These are phyloP conservation scores for Cytospora piceae DNA, from an alignment of 2,329 filamentous ascomycete species.

Conservation along the genomic window DNA sequence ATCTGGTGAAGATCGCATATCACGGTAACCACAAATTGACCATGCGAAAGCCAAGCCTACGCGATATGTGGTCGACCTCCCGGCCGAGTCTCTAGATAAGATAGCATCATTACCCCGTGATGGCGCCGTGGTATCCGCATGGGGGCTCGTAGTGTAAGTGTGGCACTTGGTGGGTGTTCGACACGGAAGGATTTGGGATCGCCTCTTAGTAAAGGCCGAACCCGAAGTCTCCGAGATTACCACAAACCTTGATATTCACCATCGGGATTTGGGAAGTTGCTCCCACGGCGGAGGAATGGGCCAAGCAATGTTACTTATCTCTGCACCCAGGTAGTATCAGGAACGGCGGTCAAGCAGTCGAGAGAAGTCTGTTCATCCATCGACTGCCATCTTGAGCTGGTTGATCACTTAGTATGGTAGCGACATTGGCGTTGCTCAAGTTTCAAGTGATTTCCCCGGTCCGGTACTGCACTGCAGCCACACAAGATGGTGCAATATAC, in stretches of 20 bases:
- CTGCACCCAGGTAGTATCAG: not conserved
- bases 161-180: not conserved
- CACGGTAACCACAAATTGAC: too few species aligned
- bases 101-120: not conserved
- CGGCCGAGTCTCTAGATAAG: not conserved
- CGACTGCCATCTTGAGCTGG: too few species aligned
- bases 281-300: not conserved
- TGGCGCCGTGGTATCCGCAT: not conserved
- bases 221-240: not conserved
- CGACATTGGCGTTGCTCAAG: not conserved
- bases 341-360: not conserved
- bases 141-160: not conserved
- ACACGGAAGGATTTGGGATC: not conserved
- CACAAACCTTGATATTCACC: not conserved
- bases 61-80: too few species aligned
- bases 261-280: not conserved
- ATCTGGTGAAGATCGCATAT: too few species aligned
- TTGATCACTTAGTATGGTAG: not conserved
- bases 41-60: too few species aligned
- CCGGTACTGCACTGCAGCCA: not conserved
- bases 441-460: not conserved
- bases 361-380: too few species aligned
- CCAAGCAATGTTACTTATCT: not conserved
- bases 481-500: not conserved
- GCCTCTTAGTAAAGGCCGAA: not conserved